A percentile compares a stretch with the other conserved stretches of the same genome.
Evolutionary conservation across 352 stramenopile species (phyloP).

Genomic region (Phytopythium chamaehyphon): DNA sequence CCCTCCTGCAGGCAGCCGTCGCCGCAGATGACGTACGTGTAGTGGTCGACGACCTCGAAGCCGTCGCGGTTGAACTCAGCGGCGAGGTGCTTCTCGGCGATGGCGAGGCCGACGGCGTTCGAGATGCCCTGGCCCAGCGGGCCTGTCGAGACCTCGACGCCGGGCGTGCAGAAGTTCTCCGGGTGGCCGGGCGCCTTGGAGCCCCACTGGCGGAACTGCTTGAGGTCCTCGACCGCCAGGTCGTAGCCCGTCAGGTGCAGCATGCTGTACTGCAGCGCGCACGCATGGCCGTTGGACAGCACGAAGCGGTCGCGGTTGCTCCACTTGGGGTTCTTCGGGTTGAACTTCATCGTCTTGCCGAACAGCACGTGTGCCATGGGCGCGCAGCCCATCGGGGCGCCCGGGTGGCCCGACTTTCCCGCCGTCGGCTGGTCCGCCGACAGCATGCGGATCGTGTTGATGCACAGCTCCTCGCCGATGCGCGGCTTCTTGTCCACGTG

Average conservation of each 20-base stretch:
- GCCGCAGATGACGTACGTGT: conserved; percentile 99
- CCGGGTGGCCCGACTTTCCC: conserved; percentile 97
- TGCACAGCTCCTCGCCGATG: conserved; percentile 86
- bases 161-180: conserved; percentile 95
- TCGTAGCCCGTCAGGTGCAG: conserved; percentile 97
- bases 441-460: conserved; percentile 98
- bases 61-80: conserved; percentile 97
- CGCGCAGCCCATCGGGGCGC: conserved; percentile 98
- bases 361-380: conserved; percentile 98
- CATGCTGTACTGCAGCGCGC: conserved; percentile 99
- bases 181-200: conserved; percentile 97
- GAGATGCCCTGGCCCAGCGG: conserved; percentile 97
- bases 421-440: conserved; percentile 96
- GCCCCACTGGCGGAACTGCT: conserved; percentile 95
- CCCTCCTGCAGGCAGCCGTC: conserved; percentile 99
- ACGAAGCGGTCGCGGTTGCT: conserved; percentile 99
- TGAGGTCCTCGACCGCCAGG: conserved; percentile 95
- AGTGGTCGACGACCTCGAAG: conserved; percentile 96
- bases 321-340: conserved; percentile 85
- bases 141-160: conserved; percentile 96
- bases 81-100: conserved; percentile 97
- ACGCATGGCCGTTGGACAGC: conserved; percentile 98
- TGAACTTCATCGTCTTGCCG: conserved; percentile 88
- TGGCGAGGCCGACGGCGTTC: conserved; percentile 97
- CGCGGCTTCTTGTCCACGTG: conserved; percentile 82